phyloP scores from a whole-genome alignment of 441 rosid species.

The Syzygium malaccense region DNA sequence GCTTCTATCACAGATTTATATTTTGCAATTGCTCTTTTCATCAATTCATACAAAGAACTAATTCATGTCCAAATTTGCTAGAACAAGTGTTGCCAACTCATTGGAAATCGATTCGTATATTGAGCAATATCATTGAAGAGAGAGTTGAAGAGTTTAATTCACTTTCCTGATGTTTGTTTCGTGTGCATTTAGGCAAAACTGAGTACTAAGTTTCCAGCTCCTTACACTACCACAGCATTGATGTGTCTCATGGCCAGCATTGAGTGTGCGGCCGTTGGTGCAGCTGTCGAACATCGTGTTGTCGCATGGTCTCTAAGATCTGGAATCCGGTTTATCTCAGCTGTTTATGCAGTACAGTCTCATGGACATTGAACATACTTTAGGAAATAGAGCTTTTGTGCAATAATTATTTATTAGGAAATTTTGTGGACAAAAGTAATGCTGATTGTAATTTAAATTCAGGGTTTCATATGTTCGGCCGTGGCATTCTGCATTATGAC shows the following conservation, averaged over 20 bases:
- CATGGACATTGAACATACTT: neutral
- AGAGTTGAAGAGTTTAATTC: neutral
- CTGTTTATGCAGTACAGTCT: slow-evolving; percentile 55
- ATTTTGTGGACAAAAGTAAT: neutral
- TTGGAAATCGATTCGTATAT: neutral
- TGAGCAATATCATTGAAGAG: neutral
- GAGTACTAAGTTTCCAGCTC: slow-evolving; percentile 67
- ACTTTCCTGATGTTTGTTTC: neutral
- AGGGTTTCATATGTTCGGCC: slow-evolving; percentile 81
- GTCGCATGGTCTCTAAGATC: slow-evolving; percentile 63
- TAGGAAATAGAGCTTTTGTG: neutral
- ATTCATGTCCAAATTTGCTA: neutral
- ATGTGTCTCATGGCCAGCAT: slow-evolving; percentile 74
- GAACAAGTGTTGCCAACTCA: neutral
- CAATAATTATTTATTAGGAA: neutral
- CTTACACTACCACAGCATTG: slow-evolving; percentile 73
- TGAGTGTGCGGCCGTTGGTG: slow-evolving; percentile 37
- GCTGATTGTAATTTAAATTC: neutral
- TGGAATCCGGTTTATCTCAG: slow-evolving; percentile 47
- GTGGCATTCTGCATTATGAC: slow-evolving; percentile 57
- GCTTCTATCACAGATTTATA: neutral
- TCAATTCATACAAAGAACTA: neutral
- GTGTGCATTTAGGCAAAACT: slow-evolving; percentile 37
- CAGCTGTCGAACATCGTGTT: slow-evolving; percentile 27
- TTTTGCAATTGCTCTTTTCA: neutral